These are phyloP conservation scores for Zizania latifolia DNA, from an alignment of 176 grass and related monocot species.

Conservation along the genomic window DNA sequence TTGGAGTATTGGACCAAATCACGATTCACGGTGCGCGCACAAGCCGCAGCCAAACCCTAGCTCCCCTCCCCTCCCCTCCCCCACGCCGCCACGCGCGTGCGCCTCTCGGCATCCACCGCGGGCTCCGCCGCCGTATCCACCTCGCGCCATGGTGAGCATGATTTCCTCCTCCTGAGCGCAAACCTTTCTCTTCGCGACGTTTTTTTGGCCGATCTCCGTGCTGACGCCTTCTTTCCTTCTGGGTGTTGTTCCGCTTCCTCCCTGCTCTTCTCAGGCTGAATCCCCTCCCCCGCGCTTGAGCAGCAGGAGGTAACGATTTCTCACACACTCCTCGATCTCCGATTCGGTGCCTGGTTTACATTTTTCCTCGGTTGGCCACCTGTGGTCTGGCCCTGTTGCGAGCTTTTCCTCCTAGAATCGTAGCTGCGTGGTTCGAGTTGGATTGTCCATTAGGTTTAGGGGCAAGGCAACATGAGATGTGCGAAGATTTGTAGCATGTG, in stretches of 20 bases:
- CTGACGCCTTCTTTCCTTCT: constrained; percentile 18
- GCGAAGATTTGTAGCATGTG: background rate
- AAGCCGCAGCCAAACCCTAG: constrained; percentile 35
- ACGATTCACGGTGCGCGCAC: background rate
- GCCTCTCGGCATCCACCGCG: background rate
- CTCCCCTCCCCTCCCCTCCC: no score
- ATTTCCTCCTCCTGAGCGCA: background rate
- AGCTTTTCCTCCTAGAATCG: background rate
- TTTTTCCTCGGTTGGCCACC: background rate
- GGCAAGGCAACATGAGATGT: background rate
- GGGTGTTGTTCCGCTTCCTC: background rate
- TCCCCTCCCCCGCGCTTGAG: no score
- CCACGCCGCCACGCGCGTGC: no score
- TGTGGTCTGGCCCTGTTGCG: background rate
- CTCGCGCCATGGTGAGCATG: constrained; percentile 29
- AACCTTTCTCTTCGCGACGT: background rate
- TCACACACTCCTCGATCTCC: background rate
- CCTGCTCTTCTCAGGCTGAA: constrained; percentile 45
- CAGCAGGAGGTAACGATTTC: constrained; percentile 42
- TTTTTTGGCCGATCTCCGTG: background rate
- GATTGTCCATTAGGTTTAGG: background rate
- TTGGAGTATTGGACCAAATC: background rate
- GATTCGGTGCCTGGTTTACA: background rate
- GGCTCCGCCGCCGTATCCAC: background rate
- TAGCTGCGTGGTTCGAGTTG: background rate